phyloP scores from a whole-genome alignment of 768 basidiomycete species.

The Chalciporus chontae region DNA sequence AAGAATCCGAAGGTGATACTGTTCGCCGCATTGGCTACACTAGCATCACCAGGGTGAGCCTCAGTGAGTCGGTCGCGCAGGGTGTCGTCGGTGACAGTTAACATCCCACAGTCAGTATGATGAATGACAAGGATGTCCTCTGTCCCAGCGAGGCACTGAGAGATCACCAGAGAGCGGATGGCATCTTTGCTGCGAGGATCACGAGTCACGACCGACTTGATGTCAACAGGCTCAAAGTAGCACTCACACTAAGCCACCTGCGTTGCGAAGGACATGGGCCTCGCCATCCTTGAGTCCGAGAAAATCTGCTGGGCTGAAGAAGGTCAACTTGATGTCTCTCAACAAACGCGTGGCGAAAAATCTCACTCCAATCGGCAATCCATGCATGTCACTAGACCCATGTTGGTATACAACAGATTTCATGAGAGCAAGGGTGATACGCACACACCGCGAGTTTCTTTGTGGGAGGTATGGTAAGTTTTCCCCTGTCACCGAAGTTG shows the following conservation, averaged over 20 bases:
- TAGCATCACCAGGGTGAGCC: conserved; percentile 33
- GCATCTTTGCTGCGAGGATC: conserved; percentile 50
- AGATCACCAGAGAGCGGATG: conserved; percentile 63
- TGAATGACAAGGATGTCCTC: conserved; percentile 65
- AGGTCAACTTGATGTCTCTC: conserved; percentile 1
- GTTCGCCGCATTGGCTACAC: conserved; percentile 42
- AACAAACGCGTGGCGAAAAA: background rate
- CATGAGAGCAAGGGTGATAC: conserved; percentile 6
- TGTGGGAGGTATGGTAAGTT: conserved; percentile 36
- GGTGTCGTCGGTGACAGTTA: conserved; percentile 51
- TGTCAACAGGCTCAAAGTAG: background rate
- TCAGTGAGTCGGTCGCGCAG: conserved; percentile 50
- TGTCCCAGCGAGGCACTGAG: conserved; percentile 70
- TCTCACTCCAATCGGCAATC: conserved; percentile 65
- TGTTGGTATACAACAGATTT: background rate
- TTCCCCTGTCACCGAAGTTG: conserved; percentile 42
- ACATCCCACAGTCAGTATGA: conserved; percentile 74
- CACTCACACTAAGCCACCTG: conserved; percentile 62
- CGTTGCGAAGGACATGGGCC: conserved; percentile 71
- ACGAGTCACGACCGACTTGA: background rate
- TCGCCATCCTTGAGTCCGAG: conserved; percentile 65
- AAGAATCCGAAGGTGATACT: conserved; percentile 50
- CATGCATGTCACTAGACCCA: conserved; percentile 60
- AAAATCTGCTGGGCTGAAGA: conserved; percentile 48
- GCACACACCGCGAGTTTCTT: conserved; percentile 39